Percentiles rank a stretch among this genome's conserved stretches.
phyloP scores from a whole-genome alignment of 495 filamentous ascomycete genomes.

The Mytilinidion resinicola region DNA sequence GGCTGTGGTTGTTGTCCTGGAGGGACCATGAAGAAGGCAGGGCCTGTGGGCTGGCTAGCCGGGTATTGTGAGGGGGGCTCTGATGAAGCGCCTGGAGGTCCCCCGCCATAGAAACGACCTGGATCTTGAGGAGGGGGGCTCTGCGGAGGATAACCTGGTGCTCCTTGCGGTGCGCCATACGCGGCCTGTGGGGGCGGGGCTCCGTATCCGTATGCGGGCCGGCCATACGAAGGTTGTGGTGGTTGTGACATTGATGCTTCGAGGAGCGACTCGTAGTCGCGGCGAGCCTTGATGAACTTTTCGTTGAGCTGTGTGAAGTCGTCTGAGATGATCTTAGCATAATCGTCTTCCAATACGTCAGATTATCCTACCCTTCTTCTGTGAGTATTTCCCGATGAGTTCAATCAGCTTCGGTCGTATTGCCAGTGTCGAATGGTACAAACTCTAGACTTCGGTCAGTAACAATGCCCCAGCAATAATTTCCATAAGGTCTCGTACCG shows the following conservation, averaged over 20 bases:
- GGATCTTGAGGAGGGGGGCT: slow-evolving; percentile 29
- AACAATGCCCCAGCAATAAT: neutral
- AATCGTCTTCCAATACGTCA: slow-evolving; percentile 1
- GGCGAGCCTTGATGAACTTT: slow-evolving; percentile 96
- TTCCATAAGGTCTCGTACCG: slow-evolving; percentile 39
- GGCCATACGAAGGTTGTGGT: slow-evolving; percentile 29
- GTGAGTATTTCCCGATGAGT: slow-evolving; percentile 96
- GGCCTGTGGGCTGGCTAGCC: slow-evolving; percentile 2
- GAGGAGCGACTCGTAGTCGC: slow-evolving; percentile 92
- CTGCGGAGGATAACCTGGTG: slow-evolving; percentile 12
- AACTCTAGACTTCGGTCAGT: slow-evolving; percentile 44
- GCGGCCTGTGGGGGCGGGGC: slow-evolving; percentile 23
- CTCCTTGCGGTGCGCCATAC: slow-evolving; percentile 9
- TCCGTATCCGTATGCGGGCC: slow-evolving; percentile 35
- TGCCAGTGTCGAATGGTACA: slow-evolving; percentile 89
- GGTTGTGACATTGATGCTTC: slow-evolving; percentile 84
- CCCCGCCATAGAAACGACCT: slow-evolving; percentile 27
- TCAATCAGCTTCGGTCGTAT: slow-evolving; percentile 97
- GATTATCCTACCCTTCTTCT: slow-evolving; percentile 76
- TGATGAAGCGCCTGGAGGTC: slow-evolving; percentile 12
- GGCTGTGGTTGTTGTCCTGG: slow-evolving; percentile 28
- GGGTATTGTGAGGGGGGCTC: slow-evolving; percentile 31
- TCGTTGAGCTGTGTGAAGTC: slow-evolving; percentile 98
- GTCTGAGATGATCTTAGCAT: slow-evolving; percentile 46
- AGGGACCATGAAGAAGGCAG: slow-evolving; percentile 28